These are phyloP conservation scores for Microstroma glucosiphilum DNA, from an alignment of 1,284 basidiomycete genomes.

Conservation along the genomic window DNA sequence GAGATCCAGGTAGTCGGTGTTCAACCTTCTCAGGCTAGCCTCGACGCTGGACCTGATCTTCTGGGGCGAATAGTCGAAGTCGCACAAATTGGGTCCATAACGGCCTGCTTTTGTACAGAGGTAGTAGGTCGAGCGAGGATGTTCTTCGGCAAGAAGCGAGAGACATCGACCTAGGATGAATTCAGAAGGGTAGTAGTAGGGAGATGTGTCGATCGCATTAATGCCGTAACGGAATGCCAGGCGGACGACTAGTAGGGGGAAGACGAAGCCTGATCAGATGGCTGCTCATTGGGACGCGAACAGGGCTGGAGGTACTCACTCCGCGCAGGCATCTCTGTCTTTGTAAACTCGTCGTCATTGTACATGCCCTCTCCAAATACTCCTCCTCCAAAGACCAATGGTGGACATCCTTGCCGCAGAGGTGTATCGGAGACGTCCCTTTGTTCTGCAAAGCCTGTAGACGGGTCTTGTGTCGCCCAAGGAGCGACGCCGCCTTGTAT, in stretches of 20 bases:
- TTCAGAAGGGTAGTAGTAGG: conserved; percentile 86
- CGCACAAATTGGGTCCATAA: conserved; percentile 60
- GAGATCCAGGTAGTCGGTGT: conserved; percentile 57
- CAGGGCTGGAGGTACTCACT: conserved; percentile 7
- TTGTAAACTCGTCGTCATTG: conserved; percentile 23
- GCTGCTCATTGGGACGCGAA: neutral
- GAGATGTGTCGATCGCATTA: conserved; percentile 71
- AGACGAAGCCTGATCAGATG: neutral
- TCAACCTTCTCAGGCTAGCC: conserved; percentile 66
- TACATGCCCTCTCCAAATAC: conserved; percentile 46
- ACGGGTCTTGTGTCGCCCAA: neutral
- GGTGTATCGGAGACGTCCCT: neutral
- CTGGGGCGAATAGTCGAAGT: conserved; percentile 74
- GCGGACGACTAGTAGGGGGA: conserved; percentile 54
- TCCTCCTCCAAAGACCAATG: conserved; percentile 42
- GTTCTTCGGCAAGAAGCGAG: conserved; percentile 28
- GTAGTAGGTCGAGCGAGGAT: conserved; percentile 52
- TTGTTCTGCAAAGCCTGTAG: neutral
- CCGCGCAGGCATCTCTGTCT: conserved; percentile 14
- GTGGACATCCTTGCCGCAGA: conserved; percentile 20
- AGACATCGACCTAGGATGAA: conserved; percentile 68
- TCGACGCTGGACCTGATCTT: conserved; percentile 67
- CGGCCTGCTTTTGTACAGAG: conserved; percentile 81
- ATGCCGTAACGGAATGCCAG: conserved; percentile 70
- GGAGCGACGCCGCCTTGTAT: neutral